Percentiles rank a stretch among this genome's conserved stretches.
These are phyloP conservation scores for Hypoxylon sp. DNA, from an alignment of 2,329 filamentous ascomycete genomes.

Conservation along the genomic window DNA sequence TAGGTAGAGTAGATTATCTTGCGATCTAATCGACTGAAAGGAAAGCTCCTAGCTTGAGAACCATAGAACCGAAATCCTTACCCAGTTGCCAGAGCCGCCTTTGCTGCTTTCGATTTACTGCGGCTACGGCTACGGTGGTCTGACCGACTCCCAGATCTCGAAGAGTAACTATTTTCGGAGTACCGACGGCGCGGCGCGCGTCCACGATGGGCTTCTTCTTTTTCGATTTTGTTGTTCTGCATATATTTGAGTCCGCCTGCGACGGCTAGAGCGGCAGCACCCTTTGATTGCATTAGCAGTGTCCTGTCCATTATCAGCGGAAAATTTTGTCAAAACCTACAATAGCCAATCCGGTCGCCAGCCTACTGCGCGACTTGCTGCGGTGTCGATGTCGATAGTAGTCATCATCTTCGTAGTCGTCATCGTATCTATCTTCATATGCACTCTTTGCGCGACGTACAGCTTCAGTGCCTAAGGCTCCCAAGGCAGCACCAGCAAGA, in stretches of 20 bases:
- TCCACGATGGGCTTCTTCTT: slow-evolving; percentile 65
- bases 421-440: slow-evolving; percentile 62
- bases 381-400: slow-evolving; percentile 51
- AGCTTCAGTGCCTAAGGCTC: slow-evolving; percentile 69
- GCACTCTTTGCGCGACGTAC: slow-evolving; percentile 67
- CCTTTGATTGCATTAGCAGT: slow-evolving; percentile 34
- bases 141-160: slow-evolving; percentile 55
- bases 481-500: slow-evolving; percentile 68
- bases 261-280: slow-evolving; percentile 68
- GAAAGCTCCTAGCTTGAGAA: too few relatives aligned
- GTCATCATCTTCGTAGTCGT: slow-evolving; percentile 48
- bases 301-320: neutral
- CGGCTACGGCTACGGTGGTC: slow-evolving; percentile 56
- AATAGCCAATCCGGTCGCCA: slow-evolving; percentile 69
- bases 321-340: slow-evolving; percentile 47
- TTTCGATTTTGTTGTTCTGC: slow-evolving; percentile 66
- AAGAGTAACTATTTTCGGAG: slow-evolving; percentile 55
- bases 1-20: too few relatives aligned
- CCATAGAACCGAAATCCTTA: too few relatives aligned
- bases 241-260: slow-evolving; percentile 72
- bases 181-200: slow-evolving; percentile 61
- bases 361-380: slow-evolving; percentile 51
- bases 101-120: slow-evolving; percentile 55
- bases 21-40: too few relatives aligned
- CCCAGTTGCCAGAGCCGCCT: slow-evolving; percentile 65